Percentiles rank a stretch among this genome's conserved stretches.
phyloP scores from a whole-genome alignment of 2,329 filamentous ascomycete species.

The Phaeosphaeriaceae sp. region DNA sequence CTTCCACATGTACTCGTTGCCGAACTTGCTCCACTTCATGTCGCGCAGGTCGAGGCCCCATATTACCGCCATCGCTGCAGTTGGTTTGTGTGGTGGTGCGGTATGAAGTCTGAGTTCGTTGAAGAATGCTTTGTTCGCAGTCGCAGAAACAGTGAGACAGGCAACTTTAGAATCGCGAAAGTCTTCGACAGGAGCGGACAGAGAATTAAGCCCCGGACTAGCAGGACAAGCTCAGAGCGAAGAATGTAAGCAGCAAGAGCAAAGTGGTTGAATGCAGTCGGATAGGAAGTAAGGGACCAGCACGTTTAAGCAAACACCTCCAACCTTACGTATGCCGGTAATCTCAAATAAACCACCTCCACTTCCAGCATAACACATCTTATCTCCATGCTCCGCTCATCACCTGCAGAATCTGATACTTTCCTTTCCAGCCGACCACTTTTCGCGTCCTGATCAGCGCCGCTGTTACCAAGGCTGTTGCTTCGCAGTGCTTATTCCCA shows the following conservation, averaged over 20 bases:
- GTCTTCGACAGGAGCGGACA: background rate
- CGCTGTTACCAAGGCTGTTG: background rate
- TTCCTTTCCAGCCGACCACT: background rate
- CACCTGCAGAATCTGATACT: background rate
- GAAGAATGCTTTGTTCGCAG: background rate
- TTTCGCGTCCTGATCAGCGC: background rate
- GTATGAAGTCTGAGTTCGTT: background rate
- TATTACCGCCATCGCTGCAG: slow-evolving; percentile 52
- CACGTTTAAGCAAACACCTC: background rate
- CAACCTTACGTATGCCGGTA: background rate
- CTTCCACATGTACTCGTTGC: slow-evolving; percentile 65
- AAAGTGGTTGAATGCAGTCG: background rate
- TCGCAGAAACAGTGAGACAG: background rate
- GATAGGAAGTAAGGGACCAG: background rate
- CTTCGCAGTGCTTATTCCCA: background rate
- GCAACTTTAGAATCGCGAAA: too few species aligned
- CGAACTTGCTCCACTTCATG: slow-evolving; percentile 66
- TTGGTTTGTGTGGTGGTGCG: slow-evolving; percentile 2
- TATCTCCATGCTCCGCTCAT: background rate
- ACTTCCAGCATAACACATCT: background rate
- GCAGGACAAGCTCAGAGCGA: background rate
- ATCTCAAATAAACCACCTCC: background rate
- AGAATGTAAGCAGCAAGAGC: background rate
- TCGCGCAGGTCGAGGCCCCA: slow-evolving; percentile 65
- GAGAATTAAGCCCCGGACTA: background rate